phyloP scores from a whole-genome alignment of 2,329 filamentous ascomycete genomes.

The Bipolaris gigantea region DNA sequence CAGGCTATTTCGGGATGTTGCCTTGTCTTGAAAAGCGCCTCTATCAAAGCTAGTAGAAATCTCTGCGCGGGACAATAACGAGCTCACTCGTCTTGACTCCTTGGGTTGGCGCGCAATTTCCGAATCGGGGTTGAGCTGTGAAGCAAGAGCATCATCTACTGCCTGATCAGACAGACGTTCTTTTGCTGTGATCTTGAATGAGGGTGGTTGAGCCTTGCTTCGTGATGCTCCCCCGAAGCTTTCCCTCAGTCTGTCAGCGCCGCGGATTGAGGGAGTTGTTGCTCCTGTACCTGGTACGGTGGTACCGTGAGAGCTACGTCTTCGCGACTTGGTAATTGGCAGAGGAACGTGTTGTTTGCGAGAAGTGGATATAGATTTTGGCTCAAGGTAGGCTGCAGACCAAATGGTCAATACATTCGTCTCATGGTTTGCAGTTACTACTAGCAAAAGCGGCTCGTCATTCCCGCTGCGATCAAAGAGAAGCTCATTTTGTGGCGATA shows the following conservation, averaged over 20 bases:
- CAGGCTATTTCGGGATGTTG: conserved; percentile 50
- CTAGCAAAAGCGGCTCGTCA: conserved; percentile 63
- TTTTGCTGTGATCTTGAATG: conserved; percentile 43
- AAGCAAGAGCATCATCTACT: conserved; percentile 53
- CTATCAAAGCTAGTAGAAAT: conserved; percentile 83
- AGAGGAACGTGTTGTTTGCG: conserved; percentile 45
- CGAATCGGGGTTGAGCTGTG: conserved; percentile 54
- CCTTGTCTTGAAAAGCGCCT: conserved; percentile 74
- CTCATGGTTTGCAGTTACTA: conserved; percentile 79
- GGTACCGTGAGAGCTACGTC: conserved; percentile 60
- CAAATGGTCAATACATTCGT: conserved; percentile 80
- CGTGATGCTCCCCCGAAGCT: conserved; percentile 66
- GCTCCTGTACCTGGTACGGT: conserved; percentile 69
- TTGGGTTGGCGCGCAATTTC: conserved; percentile 56
- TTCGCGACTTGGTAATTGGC: conserved; percentile 56
- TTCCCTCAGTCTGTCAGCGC: conserved; percentile 70
- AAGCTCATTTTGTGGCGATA: conserved; percentile 68
- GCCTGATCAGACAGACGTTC: conserved; percentile 43
- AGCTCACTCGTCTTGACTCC: conserved; percentile 82
- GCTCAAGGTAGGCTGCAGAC: conserved; percentile 76
- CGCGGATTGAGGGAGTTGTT: conserved; percentile 68
- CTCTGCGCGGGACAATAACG: conserved; percentile 83
- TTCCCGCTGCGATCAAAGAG: conserved; percentile 49
- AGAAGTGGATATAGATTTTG: conserved; percentile 57
- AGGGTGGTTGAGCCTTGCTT: conserved; percentile 46